A percentile compares a stretch with the other conserved stretches of the same genome.
Conservation (phyloP, 345 rosid genomes). For the Physaria fendleri region DNA sequence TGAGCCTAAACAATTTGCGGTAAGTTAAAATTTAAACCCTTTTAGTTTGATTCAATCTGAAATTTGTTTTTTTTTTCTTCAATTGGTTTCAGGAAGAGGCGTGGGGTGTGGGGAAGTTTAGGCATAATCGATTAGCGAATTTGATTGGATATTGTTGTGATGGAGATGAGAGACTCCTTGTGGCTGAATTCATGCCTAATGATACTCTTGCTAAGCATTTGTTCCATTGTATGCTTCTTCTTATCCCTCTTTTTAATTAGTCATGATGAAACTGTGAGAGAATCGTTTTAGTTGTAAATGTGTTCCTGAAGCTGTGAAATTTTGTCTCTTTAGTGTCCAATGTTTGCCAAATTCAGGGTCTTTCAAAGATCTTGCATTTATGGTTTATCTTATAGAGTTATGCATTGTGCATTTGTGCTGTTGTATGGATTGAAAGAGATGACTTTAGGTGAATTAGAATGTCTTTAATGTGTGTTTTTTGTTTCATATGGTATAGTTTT, state of each 20-base stretch:
- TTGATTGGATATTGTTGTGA: constrained; percentile 97
- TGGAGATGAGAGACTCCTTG: constrained; percentile 94
- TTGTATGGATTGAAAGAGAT: background rate
- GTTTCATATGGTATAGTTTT: background rate
- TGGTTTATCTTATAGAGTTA: background rate
- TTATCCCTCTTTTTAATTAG: background rate
- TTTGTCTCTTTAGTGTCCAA: background rate
- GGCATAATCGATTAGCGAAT: constrained; percentile 77
- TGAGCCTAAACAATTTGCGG: constrained; percentile 71
- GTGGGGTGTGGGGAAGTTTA: constrained; percentile 79
- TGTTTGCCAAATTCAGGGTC: background rate
- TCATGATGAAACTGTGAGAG: background rate
- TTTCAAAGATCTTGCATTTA: constrained; percentile 1
- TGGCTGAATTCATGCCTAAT: constrained; percentile 96
- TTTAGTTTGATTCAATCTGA: background rate
- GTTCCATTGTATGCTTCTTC: constrained; percentile 61
- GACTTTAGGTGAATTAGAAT: background rate
- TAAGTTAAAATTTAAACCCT: background rate
- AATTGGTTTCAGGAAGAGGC: constrained; percentile 69
- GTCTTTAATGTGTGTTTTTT: background rate
- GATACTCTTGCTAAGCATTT: constrained; percentile 96
- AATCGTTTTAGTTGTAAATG: constrained; percentile 3
- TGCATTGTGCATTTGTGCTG: too few species aligned
- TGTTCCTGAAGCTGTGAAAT: background rate
- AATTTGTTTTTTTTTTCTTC: background rate